Evolutionary conservation across 495 filamentous ascomycete genomes (phyloP), one percentile per base, ranked within the genome.

Genomic region (Sabuloglossum arenarium): DNA sequence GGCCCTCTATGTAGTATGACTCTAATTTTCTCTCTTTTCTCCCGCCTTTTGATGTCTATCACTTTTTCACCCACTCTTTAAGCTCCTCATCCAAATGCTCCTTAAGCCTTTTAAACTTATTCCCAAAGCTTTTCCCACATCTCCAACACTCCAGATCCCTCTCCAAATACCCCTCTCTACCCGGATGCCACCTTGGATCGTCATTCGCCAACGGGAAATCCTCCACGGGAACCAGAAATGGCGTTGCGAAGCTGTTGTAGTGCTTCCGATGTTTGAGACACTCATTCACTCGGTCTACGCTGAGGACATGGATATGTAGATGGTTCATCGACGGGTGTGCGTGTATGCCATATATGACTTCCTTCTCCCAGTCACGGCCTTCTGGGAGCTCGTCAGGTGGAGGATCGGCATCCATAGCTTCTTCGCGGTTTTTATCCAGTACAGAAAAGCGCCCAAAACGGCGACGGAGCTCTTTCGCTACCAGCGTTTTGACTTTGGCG

Each of bases 291-390:
- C 81, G 75, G 66, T 98, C 91, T 30, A 73, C 68, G 19, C 81
- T 80, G 30, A 98, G 65, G 34, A 98, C 78, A 68, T 98, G 91
- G 19, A 98, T 73, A 66, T 98, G 91, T 55, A 98, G 66, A 68
- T 96, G 86, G 55, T 79, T 81, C 91, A 98, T 94, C 21, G 78
- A 84, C n/a, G 91, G 91, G 56, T 79, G 74, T 1, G 85, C 84
- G 69, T 98, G 91, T 0, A 94, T 71, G 23, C 91, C 91, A 16
- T 79, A 75, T 43, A 79, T 74, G 55, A 96, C 73, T 27, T 91
- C 86, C n/a, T 66, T 65, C 39, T 74, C 70, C 84, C 86, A 98
- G 64, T 94, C 79, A 21, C 89, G 71, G 0, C 88, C 88, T 0
- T 62, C 58, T 0, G 88, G 87, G 19, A 86, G 67, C 31, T 73